Base-by-base conservation (phyloP, 371 early-diverging fungal genomes). In the Chytridiales sp. region DNA sequence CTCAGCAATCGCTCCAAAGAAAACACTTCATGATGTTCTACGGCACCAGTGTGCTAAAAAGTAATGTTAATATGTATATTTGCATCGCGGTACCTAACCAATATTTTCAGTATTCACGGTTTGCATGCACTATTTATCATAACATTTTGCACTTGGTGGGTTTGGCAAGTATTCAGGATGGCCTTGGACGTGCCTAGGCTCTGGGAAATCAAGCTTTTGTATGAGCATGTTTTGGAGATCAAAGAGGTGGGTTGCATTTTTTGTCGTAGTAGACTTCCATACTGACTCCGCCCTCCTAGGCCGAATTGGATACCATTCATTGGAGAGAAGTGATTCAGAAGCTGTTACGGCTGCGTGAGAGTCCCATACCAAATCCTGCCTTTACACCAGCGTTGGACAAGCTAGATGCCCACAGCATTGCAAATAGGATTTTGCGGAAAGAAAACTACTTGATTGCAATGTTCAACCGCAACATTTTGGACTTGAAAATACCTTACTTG, bases 401-500 rank as follows among this genome's bases (percentile, higher is more conserved):
- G 22, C 69, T 98, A 30, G 88, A 94, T 61, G 94, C 91, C 6
- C 91, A 92, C 59, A 84, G 78, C 48, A 87, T 97, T 34, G 87
- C 94, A 19, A 92, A 91, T 70, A 85, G 96, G 32, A 95, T 98
- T 57, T 85, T 97, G 90, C 87, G 97, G n/a, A 83, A 87, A 54
- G 99, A 98, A 39, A 98, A 98, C 73, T 97, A 95, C 69, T 70
- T 96, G 75, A 87, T 97, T 56, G 96, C 95, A 6, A 68, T 98
- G 46, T 88, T 95, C 73, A 94, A 95, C 80, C 91, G 91, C 65
- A 91, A 95, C 31, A 57, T 93, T 19, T 72, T 98, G 21, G 80
- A 95, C 55, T 77, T 95, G 19, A 92, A 93, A 0, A 29, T 85
- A 13, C 83, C 87, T 0, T 61, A 78, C 46, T 11, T 85, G 17